Evolutionary conservation across 805 yeast species (phyloP).

Genomic region (Sugiyamaella smithiae): DNA sequence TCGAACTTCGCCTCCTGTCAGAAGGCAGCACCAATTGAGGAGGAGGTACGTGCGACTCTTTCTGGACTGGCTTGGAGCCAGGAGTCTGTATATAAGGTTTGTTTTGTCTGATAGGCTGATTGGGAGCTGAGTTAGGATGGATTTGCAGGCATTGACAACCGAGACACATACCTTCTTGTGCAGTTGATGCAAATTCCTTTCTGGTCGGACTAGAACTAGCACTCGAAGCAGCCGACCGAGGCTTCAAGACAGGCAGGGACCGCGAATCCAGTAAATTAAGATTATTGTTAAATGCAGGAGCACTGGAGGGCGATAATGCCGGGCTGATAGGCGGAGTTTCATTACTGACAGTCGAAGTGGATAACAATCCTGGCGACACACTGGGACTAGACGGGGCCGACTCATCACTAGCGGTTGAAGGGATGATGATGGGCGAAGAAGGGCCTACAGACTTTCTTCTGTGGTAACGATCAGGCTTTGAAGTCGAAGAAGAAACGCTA

Average conservation of each 20-base stretch:
- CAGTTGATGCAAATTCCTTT: neutral
- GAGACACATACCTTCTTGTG: neutral
- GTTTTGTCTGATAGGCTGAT: neutral
- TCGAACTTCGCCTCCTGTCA: constrained; percentile 22
- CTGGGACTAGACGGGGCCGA: constrained; percentile 2
- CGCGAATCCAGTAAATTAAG: constrained; percentile 1
- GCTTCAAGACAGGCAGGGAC: neutral
- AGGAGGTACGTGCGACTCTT: constrained; percentile 1
- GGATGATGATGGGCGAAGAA: constrained; percentile 1
- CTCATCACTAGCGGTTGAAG: neutral
- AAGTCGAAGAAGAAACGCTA: neutral
- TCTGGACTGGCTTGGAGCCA: neutral
- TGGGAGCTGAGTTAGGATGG: neutral
- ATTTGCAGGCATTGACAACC: neutral
- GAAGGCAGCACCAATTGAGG: constrained; percentile 24
- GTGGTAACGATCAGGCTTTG: constrained; percentile 25
- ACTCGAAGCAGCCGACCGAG: neutral
- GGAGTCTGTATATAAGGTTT: neutral
- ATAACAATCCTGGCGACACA: constrained; percentile 9
- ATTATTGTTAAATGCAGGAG: constrained; percentile 5
- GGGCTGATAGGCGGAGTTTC: constrained; percentile 5
- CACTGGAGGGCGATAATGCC: constrained; percentile 9
- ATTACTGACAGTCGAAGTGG: constrained; percentile 10
- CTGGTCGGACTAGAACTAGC: neutral
- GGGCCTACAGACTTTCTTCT: constrained; percentile 18